These are phyloP conservation scores for Boechera divaricarpa DNA, from an alignment of 345 rosid genomes.

Conservation along the genomic window DNA sequence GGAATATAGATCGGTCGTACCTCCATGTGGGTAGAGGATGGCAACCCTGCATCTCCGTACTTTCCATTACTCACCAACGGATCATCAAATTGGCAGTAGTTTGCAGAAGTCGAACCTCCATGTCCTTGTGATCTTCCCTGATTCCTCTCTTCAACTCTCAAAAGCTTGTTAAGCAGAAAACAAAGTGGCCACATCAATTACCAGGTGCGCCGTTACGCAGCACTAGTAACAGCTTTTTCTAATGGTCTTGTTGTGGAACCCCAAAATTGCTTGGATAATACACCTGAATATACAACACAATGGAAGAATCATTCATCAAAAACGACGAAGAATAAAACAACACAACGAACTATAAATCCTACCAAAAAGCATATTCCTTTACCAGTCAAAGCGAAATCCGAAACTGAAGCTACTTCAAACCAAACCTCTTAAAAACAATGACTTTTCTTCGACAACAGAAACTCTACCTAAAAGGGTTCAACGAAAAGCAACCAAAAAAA, in stretches of 20 bases:
- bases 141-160: conserved; percentile 54
- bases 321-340: too few relatives aligned
- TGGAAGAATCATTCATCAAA: conserved; percentile 20
- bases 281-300: conserved; percentile 29
- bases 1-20: conserved; percentile 47
- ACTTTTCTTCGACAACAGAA: background rate
- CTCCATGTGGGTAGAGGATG: conserved; percentile 53
- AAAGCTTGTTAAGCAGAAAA: conserved; percentile 64
- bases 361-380: background rate
- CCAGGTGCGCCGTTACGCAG: conserved; percentile 3
- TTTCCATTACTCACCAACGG: conserved; percentile 42
- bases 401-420: conserved; percentile 14
- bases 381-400: conserved; percentile 7
- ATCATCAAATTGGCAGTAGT: conserved; percentile 40
- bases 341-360: background rate
- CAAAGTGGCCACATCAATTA: conserved; percentile 71
- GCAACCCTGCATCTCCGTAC: conserved; percentile 42
- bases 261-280: background rate
- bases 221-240: conserved; percentile 7
- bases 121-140: conserved; percentile 42
- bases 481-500: background rate
- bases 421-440: background rate
- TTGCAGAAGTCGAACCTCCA: conserved; percentile 27
- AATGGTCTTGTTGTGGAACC: background rate
- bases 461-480: background rate